Percentiles rank a stretch among this genome's conserved stretches.
phyloP scores from a whole-genome alignment of 495 filamentous ascomycete species.

The Geoglossum glabrum region DNA sequence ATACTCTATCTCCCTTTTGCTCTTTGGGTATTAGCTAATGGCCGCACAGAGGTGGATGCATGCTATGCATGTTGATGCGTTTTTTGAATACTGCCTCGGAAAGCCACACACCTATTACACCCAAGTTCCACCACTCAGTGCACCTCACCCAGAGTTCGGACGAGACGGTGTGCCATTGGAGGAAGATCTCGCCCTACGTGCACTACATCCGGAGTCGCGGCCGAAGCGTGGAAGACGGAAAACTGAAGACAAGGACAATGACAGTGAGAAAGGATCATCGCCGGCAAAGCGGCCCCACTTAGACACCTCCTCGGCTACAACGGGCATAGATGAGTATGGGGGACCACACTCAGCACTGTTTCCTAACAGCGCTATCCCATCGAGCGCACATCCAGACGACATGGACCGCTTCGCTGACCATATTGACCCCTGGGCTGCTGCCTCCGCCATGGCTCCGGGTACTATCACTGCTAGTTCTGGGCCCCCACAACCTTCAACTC shows the following conservation, averaged over 20 bases:
- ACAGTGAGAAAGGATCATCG: slow-evolving; percentile 27
- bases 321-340: slow-evolving; percentile 31
- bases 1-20: background rate
- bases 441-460: slow-evolving; percentile 17
- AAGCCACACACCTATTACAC: slow-evolving; percentile 71
- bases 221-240: slow-evolving; percentile 76
- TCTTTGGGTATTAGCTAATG: background rate
- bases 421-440: slow-evolving; percentile 35
- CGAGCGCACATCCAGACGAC: slow-evolving; percentile 37
- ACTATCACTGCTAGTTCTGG: slow-evolving; percentile 9
- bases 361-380: slow-evolving; percentile 39
- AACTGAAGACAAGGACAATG: slow-evolving; percentile 51
- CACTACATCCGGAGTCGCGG: slow-evolving; percentile 72
- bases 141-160: slow-evolving; percentile 41
- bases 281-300: slow-evolving; percentile 44
- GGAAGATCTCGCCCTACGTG: slow-evolving; percentile 81
- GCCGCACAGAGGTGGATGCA: slow-evolving; percentile 75
- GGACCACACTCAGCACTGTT: slow-evolving; percentile 26
- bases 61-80: slow-evolving; percentile 92
- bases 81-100: slow-evolving; percentile 76
- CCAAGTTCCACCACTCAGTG: slow-evolving; percentile 45
- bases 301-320: slow-evolving; percentile 41
- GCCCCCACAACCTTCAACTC: slow-evolving; percentile 7
- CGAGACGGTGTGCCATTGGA: slow-evolving; percentile 78
- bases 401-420: slow-evolving; percentile 23